Evolutionary conservation across 352 stramenopile genomes (phyloP).

Genomic region (Thraustotheca clavata): DNA sequence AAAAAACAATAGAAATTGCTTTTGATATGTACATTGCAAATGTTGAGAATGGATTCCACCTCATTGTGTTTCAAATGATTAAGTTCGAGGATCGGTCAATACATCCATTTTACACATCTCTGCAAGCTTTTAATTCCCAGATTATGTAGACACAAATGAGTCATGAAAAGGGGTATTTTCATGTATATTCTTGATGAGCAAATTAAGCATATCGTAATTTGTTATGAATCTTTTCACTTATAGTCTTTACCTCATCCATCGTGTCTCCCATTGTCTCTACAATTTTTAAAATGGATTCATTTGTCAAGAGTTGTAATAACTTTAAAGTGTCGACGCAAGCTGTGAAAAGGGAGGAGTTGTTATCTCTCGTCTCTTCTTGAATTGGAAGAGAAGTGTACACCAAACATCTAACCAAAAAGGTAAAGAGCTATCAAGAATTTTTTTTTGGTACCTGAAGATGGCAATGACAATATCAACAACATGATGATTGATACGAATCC

Average conservation of each 20-base stretch:
- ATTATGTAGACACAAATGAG: no score
- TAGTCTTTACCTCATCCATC: background rate
- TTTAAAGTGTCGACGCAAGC: background rate
- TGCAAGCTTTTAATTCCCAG: no score
- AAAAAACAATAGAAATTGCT: no score
- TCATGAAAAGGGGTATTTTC: no score
- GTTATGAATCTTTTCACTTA: background rate
- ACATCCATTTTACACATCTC: no score
- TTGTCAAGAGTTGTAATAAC: background rate
- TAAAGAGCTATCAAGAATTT: background rate
- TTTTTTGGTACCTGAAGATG: slow-evolving; percentile 34
- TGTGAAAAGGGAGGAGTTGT: background rate
- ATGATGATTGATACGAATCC: slow-evolving; percentile 62
- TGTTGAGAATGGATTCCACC: no score
- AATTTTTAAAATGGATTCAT: background rate
- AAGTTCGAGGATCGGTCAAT: no score
- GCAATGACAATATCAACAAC: slow-evolving; percentile 55
- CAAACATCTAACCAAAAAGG: background rate
- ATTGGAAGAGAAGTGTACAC: background rate
- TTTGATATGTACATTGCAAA: no score
- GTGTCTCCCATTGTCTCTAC: background rate
- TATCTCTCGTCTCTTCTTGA: background rate
- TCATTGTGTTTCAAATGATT: no score
- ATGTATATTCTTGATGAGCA: no score
- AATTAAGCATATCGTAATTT: no score